phyloP scores from a whole-genome alignment of 371 early-diverging fungal genomes.

The Saksenaea oblongispora region DNA sequence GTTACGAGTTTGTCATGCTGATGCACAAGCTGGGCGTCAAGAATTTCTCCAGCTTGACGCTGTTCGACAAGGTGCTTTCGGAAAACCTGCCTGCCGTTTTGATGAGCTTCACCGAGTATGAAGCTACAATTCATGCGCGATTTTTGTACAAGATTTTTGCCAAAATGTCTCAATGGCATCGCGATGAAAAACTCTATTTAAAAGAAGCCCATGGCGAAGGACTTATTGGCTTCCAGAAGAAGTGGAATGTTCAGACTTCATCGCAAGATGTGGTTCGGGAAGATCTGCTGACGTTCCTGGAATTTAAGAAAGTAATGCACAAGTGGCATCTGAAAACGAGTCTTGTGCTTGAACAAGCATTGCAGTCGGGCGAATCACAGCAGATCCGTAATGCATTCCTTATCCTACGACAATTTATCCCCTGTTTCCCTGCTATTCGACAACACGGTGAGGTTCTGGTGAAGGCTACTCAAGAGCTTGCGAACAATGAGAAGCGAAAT shows the following conservation, averaged over 20 bases:
- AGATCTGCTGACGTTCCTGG: constrained; percentile 60
- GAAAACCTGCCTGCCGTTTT: constrained; percentile 49
- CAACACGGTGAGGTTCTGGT: constrained; percentile 53
- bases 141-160: constrained; percentile 65
- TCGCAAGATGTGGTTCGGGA: constrained; percentile 51
- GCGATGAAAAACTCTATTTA: constrained; percentile 53
- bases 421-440: constrained; percentile 62
- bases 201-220: constrained; percentile 60
- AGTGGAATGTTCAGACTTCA: constrained; percentile 53
- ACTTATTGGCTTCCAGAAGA: constrained; percentile 76
- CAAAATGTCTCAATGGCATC: constrained; percentile 65
- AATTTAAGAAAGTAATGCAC: constrained; percentile 72
- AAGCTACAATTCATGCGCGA: constrained; percentile 71
- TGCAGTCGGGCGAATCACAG: constrained; percentile 69
- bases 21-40: constrained; percentile 78
- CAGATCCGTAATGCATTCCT: constrained; percentile 76
- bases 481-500: constrained; percentile 32
- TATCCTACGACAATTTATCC: constrained; percentile 64
- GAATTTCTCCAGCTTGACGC: constrained; percentile 77
- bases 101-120: constrained; percentile 73
- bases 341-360: constrained; percentile 42
- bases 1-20: constrained; percentile 77
- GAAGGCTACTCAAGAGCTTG: constrained; percentile 32
- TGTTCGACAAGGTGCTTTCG: constrained; percentile 72
- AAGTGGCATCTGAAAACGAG: constrained; percentile 79